phyloP scores from a whole-genome alignment of 2,329 filamentous ascomycete species.

The Aureobasidium subglaciale region DNA sequence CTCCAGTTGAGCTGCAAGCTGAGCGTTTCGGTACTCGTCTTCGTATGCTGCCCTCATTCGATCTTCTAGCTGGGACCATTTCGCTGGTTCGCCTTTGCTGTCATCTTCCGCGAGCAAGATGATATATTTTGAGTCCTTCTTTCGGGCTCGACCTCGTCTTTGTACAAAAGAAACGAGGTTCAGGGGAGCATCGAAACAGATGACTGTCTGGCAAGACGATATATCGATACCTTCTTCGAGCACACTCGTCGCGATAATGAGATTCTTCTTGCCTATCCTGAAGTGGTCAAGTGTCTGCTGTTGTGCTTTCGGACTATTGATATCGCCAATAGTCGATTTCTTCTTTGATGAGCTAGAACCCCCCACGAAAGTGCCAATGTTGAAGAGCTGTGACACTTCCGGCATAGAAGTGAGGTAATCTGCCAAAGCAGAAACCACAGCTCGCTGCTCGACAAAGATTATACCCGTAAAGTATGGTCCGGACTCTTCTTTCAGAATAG shows the following conservation, averaged over 20 bases:
- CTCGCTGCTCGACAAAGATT: conserved; percentile 42
- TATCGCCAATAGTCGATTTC: conserved; percentile 43
- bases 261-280: conserved; percentile 44
- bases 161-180: conserved; percentile 61
- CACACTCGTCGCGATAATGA: conserved; percentile 53
- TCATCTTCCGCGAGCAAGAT: conserved; percentile 42
- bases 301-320: conserved; percentile 43
- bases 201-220: conserved; percentile 56
- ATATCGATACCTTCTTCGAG: conserved; percentile 57
- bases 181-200: conserved; percentile 56
- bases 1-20: conserved; percentile 44
- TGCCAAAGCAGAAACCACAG: conserved; percentile 36
- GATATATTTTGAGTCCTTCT: conserved; percentile 48
- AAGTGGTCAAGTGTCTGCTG: conserved; percentile 49
- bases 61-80: conserved; percentile 62
- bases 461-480: conserved; percentile 33
- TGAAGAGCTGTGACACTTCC: conserved; percentile 24
- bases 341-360: conserved; percentile 36
- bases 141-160: conserved; percentile 56
- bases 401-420: conserved; percentile 29
- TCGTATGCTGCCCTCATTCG: conserved; percentile 67
- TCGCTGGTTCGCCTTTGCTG: conserved; percentile 29
- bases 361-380: conserved; percentile 47
- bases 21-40: conserved; percentile 49
- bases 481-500: conserved; percentile 31